Conservation (phyloP, 192 early-diverging fungal species). For the Linnemannia hyalina region DNA sequence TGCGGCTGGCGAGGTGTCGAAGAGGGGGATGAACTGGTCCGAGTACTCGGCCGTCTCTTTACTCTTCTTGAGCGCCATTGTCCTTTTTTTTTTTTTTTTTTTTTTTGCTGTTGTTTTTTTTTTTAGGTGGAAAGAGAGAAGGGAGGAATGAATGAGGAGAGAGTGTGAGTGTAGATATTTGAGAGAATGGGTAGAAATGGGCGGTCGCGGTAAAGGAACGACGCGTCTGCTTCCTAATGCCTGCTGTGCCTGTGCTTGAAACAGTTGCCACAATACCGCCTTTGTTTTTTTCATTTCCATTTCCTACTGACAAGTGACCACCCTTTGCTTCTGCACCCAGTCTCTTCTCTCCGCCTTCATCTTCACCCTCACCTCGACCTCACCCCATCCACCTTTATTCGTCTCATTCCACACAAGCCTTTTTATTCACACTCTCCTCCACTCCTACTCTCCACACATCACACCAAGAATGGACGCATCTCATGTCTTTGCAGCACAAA, state of each 20-base stretch:
- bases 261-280: too few relatives aligned
- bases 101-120: not conserved
- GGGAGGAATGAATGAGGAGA: not conserved
- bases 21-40: constrained; percentile 23
- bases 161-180: not conserved
- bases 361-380: not conserved
- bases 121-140: not conserved
- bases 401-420: too few relatives aligned
- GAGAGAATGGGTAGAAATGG: not conserved
- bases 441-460: not conserved
- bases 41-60: constrained; percentile 19
- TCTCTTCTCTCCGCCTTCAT: not conserved
- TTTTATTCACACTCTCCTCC: too few relatives aligned
- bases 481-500: constrained; percentile 28
- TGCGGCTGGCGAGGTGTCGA: not conserved
- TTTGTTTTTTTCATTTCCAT: too few relatives aligned
- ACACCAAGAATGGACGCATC: constrained; percentile 33
- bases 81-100: not conserved
- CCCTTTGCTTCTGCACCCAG: not conserved
- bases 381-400: not conserved
- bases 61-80: too few relatives aligned
- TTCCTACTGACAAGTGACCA: too few relatives aligned
- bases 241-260: too few relatives aligned
- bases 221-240: too few relatives aligned
- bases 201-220: too few relatives aligned